Evolutionary conservation across 2,329 filamentous ascomycete species (phyloP), one percentile per base, ranked within the genome.

Genomic region (Monilinia vaccinii-corymbosi): DNA sequence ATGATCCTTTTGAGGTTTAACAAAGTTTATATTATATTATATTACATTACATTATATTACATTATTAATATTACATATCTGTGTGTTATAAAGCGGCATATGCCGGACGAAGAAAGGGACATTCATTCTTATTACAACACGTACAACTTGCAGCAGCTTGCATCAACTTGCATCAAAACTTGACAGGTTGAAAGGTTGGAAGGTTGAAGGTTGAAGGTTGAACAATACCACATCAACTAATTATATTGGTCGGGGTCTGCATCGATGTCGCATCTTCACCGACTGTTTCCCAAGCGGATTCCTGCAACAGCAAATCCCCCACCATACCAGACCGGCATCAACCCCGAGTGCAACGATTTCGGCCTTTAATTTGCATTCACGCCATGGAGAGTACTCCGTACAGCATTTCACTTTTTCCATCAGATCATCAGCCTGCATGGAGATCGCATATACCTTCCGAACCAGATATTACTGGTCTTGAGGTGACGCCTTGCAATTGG

Each of bases 271-370:
- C 38, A 25, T 53, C 49, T 44, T 53, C 46, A 53, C 50, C 50
- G 50, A 44, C 50, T 21, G 50, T 52, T 52, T 42, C 28, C 36
- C 23, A 40, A 14, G 49, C 49, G 14, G 28, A 53, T 53, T 53
- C 4, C 50, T 53, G 42, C 36, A 53, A 53, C 18, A 14, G 21
- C n/a, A 32, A 28, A 42, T 53, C 50, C 50, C 50, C 50, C 36
- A 53, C 50, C 50, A 53, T 25, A 53, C 36, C 18, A 8, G 11
- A 42, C 50, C 50, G 42, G 50, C 50, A 53, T 53, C 50, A 53
- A 53, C 36, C 50, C 50, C 50, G 50, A 53, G 36, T 42, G 36
- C 28, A 28, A 42, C 31, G 25, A 32, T 16, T 42, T 53, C 50
- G 50, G 36, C 50, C 16, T 52, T 31, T 52, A 40, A 8, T n/a